These are phyloP conservation scores for Aegle marmelos DNA, from an alignment of 345 rosid genomes.

Conservation along the genomic window DNA sequence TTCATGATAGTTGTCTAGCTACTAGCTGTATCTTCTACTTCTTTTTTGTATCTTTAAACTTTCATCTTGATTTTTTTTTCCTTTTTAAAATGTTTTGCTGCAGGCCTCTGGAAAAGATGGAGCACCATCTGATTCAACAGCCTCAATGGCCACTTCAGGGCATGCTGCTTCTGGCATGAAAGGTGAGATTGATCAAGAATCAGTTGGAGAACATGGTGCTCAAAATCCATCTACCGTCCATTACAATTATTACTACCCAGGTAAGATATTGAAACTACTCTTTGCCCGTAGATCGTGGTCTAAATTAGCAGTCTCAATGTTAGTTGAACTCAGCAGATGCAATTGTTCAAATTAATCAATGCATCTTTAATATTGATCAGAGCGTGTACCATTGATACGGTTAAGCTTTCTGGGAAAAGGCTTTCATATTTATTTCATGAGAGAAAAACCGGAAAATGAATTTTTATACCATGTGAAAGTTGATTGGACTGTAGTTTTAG, in stretches of 20 bases:
- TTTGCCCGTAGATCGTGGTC: neutral
- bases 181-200: slow-evolving; percentile 25
- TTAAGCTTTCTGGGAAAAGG: neutral
- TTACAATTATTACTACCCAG: slow-evolving; percentile 49
- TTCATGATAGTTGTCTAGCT: neutral
- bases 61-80: neutral
- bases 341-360: neutral
- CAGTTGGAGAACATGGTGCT: slow-evolving; percentile 26
- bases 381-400: neutral
- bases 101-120: slow-evolving; percentile 35
- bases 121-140: slow-evolving; percentile 22
- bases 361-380: neutral
- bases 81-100: neutral
- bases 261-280: slow-evolving; percentile 28
- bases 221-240: slow-evolving; percentile 29
- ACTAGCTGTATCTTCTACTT: neutral
- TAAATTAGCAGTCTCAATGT: neutral
- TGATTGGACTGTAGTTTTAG: neutral
- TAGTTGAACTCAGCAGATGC: neutral
- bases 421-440: neutral
- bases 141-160: slow-evolving; percentile 21
- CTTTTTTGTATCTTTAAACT: neutral
- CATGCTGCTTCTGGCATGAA: slow-evolving; percentile 20
- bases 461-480: neutral
- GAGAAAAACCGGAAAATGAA: neutral